phyloP scores from a whole-genome alignment of 164 flowering plant genomes.

The Buxus sempervirens region DNA sequence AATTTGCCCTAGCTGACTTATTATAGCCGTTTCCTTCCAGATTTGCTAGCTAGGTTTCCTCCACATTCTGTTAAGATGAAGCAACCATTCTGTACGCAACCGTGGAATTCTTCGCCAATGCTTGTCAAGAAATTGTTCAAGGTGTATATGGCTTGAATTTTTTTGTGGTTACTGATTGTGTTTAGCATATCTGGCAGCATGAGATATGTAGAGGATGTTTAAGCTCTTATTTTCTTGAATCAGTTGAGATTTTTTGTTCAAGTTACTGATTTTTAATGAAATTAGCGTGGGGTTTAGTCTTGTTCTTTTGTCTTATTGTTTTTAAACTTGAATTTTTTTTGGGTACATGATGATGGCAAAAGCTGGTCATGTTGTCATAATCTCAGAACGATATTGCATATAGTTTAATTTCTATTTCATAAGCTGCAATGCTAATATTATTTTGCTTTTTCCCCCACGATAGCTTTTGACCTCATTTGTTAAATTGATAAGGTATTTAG shows the following conservation, averaged over 20 bases:
- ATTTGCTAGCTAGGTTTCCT: conserved; percentile 83
- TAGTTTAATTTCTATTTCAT: no score
- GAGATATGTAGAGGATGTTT: background rate
- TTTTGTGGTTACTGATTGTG: background rate
- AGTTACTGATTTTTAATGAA: no score
- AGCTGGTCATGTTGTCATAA: no score
- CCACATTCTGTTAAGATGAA: conserved; percentile 82
- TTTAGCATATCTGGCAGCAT: background rate
- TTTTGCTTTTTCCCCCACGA: no score
- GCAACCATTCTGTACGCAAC: conserved; percentile 63
- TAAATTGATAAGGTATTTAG: no score
- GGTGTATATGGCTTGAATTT: conserved; percentile 34
- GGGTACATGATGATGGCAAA: no score
- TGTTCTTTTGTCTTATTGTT: no score
- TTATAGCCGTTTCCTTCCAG: conserved; percentile 34
- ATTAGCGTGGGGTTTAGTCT: no score
- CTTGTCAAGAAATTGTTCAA: conserved; percentile 82
- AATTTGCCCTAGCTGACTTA: conserved; percentile 6
- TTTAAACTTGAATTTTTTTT: no score
- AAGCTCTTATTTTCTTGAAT: background rate
- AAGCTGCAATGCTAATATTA: no score
- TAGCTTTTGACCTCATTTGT: no score
- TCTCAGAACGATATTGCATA: no score
- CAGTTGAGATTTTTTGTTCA: background rate
- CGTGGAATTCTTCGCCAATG: conserved; percentile 81